Base-by-base conservation (phyloP, 2,329 filamentous ascomycete species). In the Colletotrichum plurivorum region DNA sequence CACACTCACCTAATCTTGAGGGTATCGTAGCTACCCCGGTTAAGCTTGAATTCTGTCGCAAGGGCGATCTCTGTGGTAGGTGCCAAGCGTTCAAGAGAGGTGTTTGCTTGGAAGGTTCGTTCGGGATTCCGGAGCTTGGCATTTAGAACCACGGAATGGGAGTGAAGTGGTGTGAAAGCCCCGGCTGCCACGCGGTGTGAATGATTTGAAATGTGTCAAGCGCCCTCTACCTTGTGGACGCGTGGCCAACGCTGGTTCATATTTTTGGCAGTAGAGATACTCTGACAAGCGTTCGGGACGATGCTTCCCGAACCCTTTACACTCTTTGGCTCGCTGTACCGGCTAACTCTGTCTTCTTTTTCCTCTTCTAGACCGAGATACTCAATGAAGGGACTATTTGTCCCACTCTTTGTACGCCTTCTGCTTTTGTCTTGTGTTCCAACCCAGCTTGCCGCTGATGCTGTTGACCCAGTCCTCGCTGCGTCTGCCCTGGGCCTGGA, bases 391-490 rank as follows among this genome's bases (percentile, higher is more conserved):
- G 31, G 12, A 10, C 45, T 69, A 72, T 22, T 71, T 78, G 9
- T 83, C 80, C 85, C 85, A 88, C 71, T 82, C 78, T 76, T 82
- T 84, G 70, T 81, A 88, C 2, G 81, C 83, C 77, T 94, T 95
- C 78, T 94, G 93, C 80, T 91, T 91, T 80, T 94, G 90, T 71
- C 93, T 81, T 72, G 91, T 93, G 75, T 95, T 95, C 93, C 93
- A 95, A 39, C 93, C 92, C 74, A 95, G 79, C 78, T 94, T 95
- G 49, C 90, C 87, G 71, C 89, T 91, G 67, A 95, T 94, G 74
- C 92, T 94, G 69, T 94, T 93, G 27, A 95, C 89, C 93, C 93
- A 95, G 77, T 94, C 93, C 81, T 94, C 92, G 74, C 89, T 90
- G 67, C 89, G 84, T 39, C 90, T 81, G 2, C 92, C 91, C 65